Percentiles rank a stretch among this genome's conserved stretches.
Evolutionary conservation across 2,329 filamentous ascomycete genomes (phyloP).

Genomic region (Penicillium verrucosum): DNA sequence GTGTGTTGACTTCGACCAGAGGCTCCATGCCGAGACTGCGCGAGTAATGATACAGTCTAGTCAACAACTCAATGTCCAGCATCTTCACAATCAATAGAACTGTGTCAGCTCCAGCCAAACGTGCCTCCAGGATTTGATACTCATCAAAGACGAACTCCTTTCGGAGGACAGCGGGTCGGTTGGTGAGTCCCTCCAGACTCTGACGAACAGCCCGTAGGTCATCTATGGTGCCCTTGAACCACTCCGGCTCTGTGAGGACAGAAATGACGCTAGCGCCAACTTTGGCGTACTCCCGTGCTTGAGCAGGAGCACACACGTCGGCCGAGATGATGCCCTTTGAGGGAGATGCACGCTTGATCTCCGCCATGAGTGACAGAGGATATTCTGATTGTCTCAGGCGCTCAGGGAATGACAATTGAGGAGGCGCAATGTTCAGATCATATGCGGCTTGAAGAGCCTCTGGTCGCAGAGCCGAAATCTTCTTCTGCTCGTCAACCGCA

Average conservation of each 20-base stretch:
- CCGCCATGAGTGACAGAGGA: conserved; percentile 89
- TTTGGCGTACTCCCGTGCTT: conserved; percentile 86
- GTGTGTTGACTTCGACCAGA: conserved; percentile 91
- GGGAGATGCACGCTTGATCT: conserved; percentile 94
- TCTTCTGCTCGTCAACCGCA: conserved; percentile 75
- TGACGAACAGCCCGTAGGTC: conserved; percentile 84
- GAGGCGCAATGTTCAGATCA: conserved; percentile 77
- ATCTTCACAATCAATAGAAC: conserved; percentile 97
- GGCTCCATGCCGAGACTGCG: conserved; percentile 93
- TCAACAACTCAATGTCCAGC: conserved; percentile 72
- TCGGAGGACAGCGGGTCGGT: conserved; percentile 83
- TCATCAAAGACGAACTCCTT: conserved; percentile 99
- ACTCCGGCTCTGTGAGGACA: conserved; percentile 96
- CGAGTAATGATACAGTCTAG: conserved; percentile 82
- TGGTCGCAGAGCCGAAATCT: conserved; percentile 77
- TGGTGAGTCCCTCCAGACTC: conserved; percentile 84
- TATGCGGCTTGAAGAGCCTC: conserved; percentile 84
- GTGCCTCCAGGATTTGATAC: conserved; percentile 94
- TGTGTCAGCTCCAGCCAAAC: conserved; percentile 89
- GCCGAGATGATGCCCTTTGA: conserved; percentile 94
- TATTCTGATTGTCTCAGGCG: conserved; percentile 79
- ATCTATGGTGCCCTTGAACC: conserved; percentile 98
- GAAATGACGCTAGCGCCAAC: conserved; percentile 96
- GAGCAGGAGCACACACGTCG: conserved; percentile 79
- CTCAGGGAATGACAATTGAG: conserved; percentile 74